Evolutionary conservation across 345 rosid species (phyloP).

Genomic region (Citrus medica): DNA sequence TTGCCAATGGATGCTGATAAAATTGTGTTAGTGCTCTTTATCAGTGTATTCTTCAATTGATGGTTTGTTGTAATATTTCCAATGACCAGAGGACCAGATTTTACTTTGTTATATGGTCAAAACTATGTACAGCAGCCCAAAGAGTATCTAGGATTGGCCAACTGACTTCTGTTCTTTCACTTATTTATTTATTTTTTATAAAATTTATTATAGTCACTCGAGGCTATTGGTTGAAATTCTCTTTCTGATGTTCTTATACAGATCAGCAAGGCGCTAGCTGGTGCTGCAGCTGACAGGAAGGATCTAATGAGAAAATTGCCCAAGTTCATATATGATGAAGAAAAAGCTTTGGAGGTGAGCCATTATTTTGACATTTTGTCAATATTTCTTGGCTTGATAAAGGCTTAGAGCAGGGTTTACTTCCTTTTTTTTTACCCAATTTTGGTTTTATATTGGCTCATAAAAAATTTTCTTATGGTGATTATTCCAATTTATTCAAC

Average conservation of each 20-base stretch:
- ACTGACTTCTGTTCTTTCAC: neutral
- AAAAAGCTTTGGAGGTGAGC: slow-evolving; percentile 85
- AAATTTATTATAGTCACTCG: neutral
- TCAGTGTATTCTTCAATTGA: no score
- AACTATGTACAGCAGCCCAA: neutral
- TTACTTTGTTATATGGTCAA: neutral
- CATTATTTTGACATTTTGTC: slow-evolving; percentile 6
- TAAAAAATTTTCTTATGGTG: no score
- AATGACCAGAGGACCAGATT: neutral
- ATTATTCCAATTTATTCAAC: neutral
- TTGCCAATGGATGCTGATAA: neutral
- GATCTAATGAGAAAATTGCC: slow-evolving; percentile 94
- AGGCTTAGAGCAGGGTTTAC: neutral
- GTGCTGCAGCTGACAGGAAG: slow-evolving; percentile 57
- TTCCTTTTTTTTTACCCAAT: neutral
- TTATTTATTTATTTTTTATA: no score
- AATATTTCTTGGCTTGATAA: slow-evolving; percentile 1
- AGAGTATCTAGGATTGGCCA: neutral
- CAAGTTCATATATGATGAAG: slow-evolving; percentile 95
- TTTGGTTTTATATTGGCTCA: neutral
- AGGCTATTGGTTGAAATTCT: neutral
- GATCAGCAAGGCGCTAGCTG: slow-evolving; percentile 85
- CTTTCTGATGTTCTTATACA: slow-evolving; percentile 21
- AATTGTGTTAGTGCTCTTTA: no score
- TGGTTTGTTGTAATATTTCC: neutral